Base-by-base conservation (phyloP, 108 stramenopile genomes). In the Asterionellopsis glacialis region DNA sequence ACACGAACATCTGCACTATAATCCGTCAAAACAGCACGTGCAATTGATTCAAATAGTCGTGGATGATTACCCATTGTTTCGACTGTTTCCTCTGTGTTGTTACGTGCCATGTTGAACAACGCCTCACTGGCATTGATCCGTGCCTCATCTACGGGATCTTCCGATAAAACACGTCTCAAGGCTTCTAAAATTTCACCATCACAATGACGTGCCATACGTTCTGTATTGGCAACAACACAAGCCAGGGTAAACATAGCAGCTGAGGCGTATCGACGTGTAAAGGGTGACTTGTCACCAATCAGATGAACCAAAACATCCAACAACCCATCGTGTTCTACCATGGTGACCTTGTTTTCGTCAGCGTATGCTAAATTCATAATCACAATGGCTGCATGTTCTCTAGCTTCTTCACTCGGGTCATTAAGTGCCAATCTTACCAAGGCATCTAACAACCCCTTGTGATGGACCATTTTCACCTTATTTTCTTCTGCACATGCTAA, bases 51-150 rank as follows among this genome's bases (percentile, higher is more conserved):
- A 38, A 79, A 55, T 25, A 79, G 51, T 12, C 73, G 63, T 15
- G 66, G 62, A 28, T 79, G 77, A 55, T 74, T 65, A 12, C 63
- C 77, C 77, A 79, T 79, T 40, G 62, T 54, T 55, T 79, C 73
- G 19, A 59, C 64, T 10, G 69, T 74, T 43, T 74, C 77, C 12
- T 64, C 49, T 9, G 72, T 80, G 14, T 70, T 72, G n/a, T 66
- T 70, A 39, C 75, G 72, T 6, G 65, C 50, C 80, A 81, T 77
- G 63, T 81, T 77, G 14, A 78, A 81, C 48, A 81, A 38, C 0
- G 76, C 77, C 57, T 81, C 80, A n/a, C 74, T 69, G 15, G 76
- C 76, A 55, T 72, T 74, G 57, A 73, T 73, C 40, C 80, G 65
- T 22, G 76, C 69, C 51, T 81, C 80, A 38, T 57, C 56, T 1